phyloP scores from a whole-genome alignment of 371 early-diverging fungal genomes.

The Mucor circinelloides region DNA sequence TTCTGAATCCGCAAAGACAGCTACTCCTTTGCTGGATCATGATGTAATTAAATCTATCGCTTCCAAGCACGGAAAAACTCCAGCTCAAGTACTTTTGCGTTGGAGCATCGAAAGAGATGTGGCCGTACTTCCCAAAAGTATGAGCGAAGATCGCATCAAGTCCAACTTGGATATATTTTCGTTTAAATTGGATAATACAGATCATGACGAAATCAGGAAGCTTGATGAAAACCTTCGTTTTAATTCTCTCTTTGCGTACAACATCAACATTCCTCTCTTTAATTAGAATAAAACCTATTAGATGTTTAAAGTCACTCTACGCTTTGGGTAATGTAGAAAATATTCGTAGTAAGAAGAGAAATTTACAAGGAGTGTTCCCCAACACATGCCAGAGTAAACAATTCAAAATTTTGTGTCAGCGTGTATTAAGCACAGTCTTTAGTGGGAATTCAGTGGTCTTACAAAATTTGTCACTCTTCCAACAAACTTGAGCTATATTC shows the following conservation, averaged over 20 bases:
- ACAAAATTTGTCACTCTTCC: too few species aligned
- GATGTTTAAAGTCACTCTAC: too few species aligned
- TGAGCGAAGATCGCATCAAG: slow-evolving; percentile 48
- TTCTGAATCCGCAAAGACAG: slow-evolving; percentile 45
- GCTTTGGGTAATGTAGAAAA: too few species aligned
- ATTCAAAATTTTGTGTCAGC: too few species aligned
- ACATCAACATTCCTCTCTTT: slow-evolving; percentile 38
- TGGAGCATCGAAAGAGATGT: slow-evolving; percentile 58
- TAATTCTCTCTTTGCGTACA: slow-evolving; percentile 32
- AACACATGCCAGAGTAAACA: too few species aligned
- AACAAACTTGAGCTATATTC: too few species aligned
- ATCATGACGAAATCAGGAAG: slow-evolving; percentile 24
- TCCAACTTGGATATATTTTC: slow-evolving; percentile 34
- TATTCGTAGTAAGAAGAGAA: too few species aligned
- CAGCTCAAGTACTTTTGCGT: slow-evolving; percentile 43
- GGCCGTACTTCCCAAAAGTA: slow-evolving; percentile 69
- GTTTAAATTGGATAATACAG: slow-evolving; percentile 27
- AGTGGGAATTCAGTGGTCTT: too few species aligned
- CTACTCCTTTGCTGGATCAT: slow-evolving; percentile 47
- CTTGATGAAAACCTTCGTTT: slow-evolving; percentile 35
- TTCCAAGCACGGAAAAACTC: slow-evolving; percentile 4
- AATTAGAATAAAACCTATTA: slow-evolving; percentile 31
- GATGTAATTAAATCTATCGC: slow-evolving; percentile 31
- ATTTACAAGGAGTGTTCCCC: too few species aligned
- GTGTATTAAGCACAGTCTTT: too few species aligned